Evolutionary conservation across 352 stramenopile genomes (phyloP).

Genomic region (Phytophthora pini): DNA sequence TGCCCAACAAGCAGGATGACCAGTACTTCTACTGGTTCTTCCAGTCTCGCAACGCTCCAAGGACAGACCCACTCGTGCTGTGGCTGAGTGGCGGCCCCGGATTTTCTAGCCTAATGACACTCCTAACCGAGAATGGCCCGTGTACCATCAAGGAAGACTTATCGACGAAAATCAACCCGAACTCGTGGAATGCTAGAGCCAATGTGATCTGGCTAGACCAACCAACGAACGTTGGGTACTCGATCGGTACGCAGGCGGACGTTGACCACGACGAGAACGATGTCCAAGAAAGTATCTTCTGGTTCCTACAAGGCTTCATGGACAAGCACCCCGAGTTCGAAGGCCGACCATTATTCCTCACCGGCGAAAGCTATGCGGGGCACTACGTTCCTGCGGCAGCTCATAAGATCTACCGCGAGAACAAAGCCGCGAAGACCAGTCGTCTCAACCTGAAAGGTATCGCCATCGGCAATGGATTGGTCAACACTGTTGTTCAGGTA

Average conservation of each 20-base stretch:
- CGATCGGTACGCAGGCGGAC: conserved; percentile 45
- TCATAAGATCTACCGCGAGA: conserved; percentile 56
- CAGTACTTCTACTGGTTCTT: conserved; percentile 76
- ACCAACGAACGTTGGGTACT: conserved; percentile 66
- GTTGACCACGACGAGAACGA: conserved; percentile 42
- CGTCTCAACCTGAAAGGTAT: conserved; percentile 59
- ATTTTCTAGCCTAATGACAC: conserved; percentile 46
- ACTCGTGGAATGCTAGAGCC: conserved; percentile 66
- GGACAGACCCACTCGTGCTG: conserved; percentile 55
- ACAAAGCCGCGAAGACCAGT: conserved; percentile 26
- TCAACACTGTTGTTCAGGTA: conserved; percentile 50
- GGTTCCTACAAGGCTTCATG: conserved; percentile 57
- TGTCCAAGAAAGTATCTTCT: conserved; percentile 59
- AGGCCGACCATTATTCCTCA: conserved; percentile 49
- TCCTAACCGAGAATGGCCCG: conserved; percentile 64
- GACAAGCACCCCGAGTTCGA: conserved; percentile 59
- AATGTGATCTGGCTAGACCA: conserved; percentile 79
- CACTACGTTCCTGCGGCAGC: conserved; percentile 61
- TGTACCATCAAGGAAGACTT: conserved; percentile 52
- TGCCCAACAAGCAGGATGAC: conserved; percentile 55
- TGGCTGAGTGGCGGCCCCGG: conserved; percentile 67
- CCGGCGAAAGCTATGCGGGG: conserved; percentile 63
- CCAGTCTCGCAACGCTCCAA: conserved; percentile 47
- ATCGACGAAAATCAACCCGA: conserved; percentile 48
- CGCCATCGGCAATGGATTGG: conserved; percentile 64